These are phyloP conservation scores for Annulohypoxylon truncatum DNA, from an alignment of 2,329 filamentous ascomycete species.

Conservation along the genomic window DNA sequence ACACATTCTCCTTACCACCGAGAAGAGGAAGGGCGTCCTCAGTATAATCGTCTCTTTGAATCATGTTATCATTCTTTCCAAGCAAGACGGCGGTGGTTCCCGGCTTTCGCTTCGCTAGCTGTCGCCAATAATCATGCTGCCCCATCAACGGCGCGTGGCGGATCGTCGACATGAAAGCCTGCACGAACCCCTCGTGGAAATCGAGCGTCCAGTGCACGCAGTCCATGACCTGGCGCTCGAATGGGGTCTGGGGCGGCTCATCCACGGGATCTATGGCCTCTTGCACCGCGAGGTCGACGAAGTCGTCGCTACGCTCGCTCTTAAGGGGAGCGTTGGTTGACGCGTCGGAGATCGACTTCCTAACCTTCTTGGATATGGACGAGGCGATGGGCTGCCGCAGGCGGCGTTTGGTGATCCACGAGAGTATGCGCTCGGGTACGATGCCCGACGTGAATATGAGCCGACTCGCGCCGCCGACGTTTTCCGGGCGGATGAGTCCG, in stretches of 20 bases:
- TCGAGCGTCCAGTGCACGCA: slow-evolving; percentile 70
- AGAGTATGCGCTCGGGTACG: slow-evolving; percentile 64
- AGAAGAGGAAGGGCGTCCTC: slow-evolving; percentile 62
- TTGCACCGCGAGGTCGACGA: slow-evolving; percentile 56
- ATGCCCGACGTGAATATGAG: slow-evolving; percentile 66
- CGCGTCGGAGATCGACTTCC: slow-evolving; percentile 28
- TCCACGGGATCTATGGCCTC: slow-evolving; percentile 53
- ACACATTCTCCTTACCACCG: slow-evolving; percentile 61
- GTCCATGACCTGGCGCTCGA: slow-evolving; percentile 61
- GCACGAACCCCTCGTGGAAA: slow-evolving; percentile 68
- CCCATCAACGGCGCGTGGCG: slow-evolving; percentile 64
- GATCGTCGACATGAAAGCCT: slow-evolving; percentile 69
- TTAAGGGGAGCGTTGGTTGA: slow-evolving; percentile 28
- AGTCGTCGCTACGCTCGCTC: slow-evolving; percentile 50
- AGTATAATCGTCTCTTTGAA: slow-evolving; percentile 62
- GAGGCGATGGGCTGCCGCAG: slow-evolving; percentile 63
- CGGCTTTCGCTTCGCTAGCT: slow-evolving; percentile 56
- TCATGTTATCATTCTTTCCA: slow-evolving; percentile 63
- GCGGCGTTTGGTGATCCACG: slow-evolving; percentile 59
- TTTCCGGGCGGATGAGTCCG: slow-evolving; percentile 73
- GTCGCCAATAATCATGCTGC: slow-evolving; percentile 63
- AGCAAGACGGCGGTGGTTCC: slow-evolving; percentile 64
- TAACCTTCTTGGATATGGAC: slow-evolving; percentile 47
- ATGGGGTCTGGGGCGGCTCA: slow-evolving; percentile 47
- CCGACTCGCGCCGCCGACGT: slow-evolving; percentile 62